Percentiles rank a stretch among this genome's conserved stretches.
Conservation (phyloP, 192 early-diverging fungal species). For the Coemansia guatemalensis region DNA sequence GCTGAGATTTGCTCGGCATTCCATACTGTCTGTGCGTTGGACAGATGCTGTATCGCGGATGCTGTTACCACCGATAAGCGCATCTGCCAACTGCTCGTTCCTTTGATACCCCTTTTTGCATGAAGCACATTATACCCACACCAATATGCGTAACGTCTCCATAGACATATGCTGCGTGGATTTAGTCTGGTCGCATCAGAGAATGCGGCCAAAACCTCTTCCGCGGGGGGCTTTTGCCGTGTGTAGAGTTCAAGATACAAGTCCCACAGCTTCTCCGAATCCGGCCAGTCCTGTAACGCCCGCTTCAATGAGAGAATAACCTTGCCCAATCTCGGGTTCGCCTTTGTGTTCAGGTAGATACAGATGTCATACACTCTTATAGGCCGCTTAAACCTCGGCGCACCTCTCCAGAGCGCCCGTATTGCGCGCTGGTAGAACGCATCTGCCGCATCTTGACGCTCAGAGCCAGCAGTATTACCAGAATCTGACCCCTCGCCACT, state of each 20-base stretch:
- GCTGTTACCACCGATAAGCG: slow-evolving; percentile 19
- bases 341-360: background rate
- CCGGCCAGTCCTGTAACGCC: slow-evolving; percentile 21
- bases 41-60: slow-evolving; percentile 22
- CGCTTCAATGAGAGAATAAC: slow-evolving; percentile 18
- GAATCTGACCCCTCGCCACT: background rate
- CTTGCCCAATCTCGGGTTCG: slow-evolving; percentile 20
- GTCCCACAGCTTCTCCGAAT: slow-evolving; percentile 44
- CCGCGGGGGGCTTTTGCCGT: slow-evolving; percentile 13
- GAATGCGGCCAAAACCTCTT: slow-evolving; percentile 32
- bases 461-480: background rate
- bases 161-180: slow-evolving; percentile 24
- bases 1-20: slow-evolving; percentile 22
- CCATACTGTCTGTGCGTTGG: background rate
- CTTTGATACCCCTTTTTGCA: background rate
- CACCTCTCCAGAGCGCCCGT: slow-evolving; percentile 12
- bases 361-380: slow-evolving; percentile 6
- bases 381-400: background rate
- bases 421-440: slow-evolving; percentile 16
- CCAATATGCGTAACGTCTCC: slow-evolving; percentile 40
- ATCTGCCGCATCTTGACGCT: background rate
- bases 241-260: slow-evolving; percentile 41
- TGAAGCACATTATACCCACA: slow-evolving; percentile 26
- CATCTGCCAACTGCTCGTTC: slow-evolving; percentile 13
- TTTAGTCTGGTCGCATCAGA: slow-evolving; percentile 36